phyloP scores from a whole-genome alignment of 805 yeast species.

The Candida yuanshanica region DNA sequence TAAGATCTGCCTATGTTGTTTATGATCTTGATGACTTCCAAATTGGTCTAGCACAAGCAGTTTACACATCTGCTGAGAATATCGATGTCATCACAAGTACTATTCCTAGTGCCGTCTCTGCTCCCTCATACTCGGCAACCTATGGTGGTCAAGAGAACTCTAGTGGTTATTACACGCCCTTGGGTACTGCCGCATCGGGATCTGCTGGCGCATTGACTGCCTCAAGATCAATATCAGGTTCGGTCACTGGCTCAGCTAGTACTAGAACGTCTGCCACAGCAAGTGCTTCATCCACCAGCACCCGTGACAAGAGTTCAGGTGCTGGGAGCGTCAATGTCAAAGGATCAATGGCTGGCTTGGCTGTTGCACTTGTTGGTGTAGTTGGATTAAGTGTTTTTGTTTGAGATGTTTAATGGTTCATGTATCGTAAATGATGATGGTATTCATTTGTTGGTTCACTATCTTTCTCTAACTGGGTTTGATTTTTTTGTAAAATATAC shows the following conservation, averaged over 20 bases:
- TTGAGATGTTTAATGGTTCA: no score
- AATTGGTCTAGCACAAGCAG: conserved; percentile 43
- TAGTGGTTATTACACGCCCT: conserved; percentile 5
- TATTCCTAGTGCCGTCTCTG: conserved; percentile 49
- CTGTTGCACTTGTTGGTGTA: not conserved
- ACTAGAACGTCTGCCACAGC: not conserved
- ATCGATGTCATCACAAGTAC: conserved; percentile 39
- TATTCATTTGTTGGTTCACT: no score
- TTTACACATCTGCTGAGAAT: conserved; percentile 28
- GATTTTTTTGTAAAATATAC: no score
- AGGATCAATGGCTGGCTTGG: not conserved
- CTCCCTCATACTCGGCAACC: conserved; percentile 40
- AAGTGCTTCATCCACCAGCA: not conserved
- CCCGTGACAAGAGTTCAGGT: not conserved
- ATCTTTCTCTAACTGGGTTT: no score
- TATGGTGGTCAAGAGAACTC: conserved; percentile 10
- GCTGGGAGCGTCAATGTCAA: not conserved
- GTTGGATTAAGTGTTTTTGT: not conserved
- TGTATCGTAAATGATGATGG: no score
- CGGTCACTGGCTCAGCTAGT: not conserved
- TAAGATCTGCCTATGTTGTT: conserved; percentile 47
- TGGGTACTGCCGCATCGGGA: conserved; percentile 4
- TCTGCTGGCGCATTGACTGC: not conserved
- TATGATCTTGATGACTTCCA: conserved; percentile 44
- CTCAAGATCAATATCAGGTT: no score